phyloP scores from a whole-genome alignment of 2,329 filamentous ascomycete species.

The Colletotrichum destructivum region DNA sequence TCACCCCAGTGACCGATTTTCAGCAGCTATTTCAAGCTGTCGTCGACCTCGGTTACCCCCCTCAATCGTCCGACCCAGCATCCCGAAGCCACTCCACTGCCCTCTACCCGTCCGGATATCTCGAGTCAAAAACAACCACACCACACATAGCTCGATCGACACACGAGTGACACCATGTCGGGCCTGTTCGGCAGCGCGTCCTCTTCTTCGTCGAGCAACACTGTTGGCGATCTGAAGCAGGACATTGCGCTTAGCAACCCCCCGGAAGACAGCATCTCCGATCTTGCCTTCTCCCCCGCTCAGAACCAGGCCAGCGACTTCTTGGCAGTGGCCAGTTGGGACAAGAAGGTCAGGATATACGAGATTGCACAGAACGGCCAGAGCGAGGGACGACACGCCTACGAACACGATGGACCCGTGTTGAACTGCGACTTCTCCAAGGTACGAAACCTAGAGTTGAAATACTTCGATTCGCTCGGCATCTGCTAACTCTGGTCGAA shows the following conservation, averaged over 20 bases:
- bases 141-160: constrained; percentile 1
- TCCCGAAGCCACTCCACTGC: too few relatives aligned
- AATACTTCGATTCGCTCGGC: constrained; percentile 5
- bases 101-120: not conserved
- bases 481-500: constrained; percentile 37
- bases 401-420: constrained; percentile 89
- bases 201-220: constrained; percentile 72
- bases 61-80: not conserved
- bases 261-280: constrained; percentile 91
- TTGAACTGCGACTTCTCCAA: constrained; percentile 90
- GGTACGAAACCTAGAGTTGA: constrained; percentile 66
- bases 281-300: constrained; percentile 84
- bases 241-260: constrained; percentile 85
- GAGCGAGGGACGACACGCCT: constrained; percentile 87
- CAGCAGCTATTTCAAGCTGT: constrained; percentile 32
- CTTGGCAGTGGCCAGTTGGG: constrained; percentile 93
- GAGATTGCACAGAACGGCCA: constrained; percentile 85
- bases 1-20: not conserved
- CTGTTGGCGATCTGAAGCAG: constrained; percentile 90
- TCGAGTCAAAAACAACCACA: not conserved
- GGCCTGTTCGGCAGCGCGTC: constrained; percentile 71
- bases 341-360: constrained; percentile 98
- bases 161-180: constrained; percentile 67
- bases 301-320: constrained; percentile 76
- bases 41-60: not conserved